Conservation (phyloP, 176 grass and related monocot species). For the Carex kokanica region DNA sequence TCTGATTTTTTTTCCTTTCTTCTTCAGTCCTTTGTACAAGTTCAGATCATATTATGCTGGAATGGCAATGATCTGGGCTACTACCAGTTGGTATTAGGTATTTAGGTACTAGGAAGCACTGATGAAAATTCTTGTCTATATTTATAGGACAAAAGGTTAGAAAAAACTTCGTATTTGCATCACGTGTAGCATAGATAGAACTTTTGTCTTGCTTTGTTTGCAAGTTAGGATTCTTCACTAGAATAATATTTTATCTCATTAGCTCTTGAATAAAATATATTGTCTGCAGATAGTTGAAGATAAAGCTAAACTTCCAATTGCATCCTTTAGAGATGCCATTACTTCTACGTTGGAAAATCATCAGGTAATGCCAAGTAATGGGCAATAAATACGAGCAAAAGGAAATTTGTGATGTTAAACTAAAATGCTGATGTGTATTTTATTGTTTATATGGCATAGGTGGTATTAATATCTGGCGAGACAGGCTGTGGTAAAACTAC, state of each 20-base stretch:
- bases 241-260: conserved; percentile 21
- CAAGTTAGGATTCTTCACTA: background rate
- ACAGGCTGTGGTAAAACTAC: conserved; percentile 99
- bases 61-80: background rate
- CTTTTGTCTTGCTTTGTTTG: background rate
- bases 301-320: conserved; percentile 91
- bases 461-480: conserved; percentile 97
- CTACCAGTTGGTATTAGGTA: background rate
- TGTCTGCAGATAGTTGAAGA: conserved; percentile 59
- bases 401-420: background rate
- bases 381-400: background rate
- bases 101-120: background rate
- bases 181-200: background rate
- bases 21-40: background rate
- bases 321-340: conserved; percentile 74
- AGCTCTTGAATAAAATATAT: conserved; percentile 32
- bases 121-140: conserved; percentile 15
- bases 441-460: conserved; percentile 54
- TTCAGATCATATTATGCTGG: background rate
- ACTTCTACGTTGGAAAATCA: conserved; percentile 72
- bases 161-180: background rate
- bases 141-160: background rate
- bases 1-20: conserved; percentile 27
- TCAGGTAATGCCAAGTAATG: conserved; percentile 41
- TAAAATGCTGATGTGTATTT: conserved; percentile 27